Conservation (phyloP, 2,329 filamentous ascomycete species). For the Aplosporella prunicola region DNA sequence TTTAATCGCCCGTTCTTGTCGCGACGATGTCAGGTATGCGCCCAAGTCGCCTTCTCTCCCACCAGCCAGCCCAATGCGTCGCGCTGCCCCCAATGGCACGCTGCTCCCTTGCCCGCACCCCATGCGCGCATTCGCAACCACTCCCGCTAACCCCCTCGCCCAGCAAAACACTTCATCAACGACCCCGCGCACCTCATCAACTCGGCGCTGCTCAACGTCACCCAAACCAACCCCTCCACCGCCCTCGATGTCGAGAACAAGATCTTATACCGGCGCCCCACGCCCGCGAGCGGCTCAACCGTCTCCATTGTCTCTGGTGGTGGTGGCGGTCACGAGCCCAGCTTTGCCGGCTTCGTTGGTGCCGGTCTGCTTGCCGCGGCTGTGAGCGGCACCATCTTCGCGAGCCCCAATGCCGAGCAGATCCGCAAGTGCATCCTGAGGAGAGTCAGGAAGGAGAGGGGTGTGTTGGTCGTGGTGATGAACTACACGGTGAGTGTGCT, state of each 20-base stretch:
- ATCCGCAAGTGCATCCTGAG: conserved; percentile 66
- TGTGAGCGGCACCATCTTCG: conserved; percentile 81
- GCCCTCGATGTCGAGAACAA: conserved; percentile 73
- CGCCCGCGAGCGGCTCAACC: conserved; percentile 33
- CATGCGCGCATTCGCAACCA: too few species aligned
- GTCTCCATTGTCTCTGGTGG: conserved; percentile 83
- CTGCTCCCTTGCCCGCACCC: too few species aligned
- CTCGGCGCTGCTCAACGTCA: conserved; percentile 65
- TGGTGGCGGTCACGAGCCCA: conserved; percentile 83
- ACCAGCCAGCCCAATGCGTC: too few species aligned
- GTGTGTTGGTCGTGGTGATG: conserved; percentile 86
- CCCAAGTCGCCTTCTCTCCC: too few species aligned
- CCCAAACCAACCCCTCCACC: conserved; percentile 74
- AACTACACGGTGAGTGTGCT: conserved; percentile 66
- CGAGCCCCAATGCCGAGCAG: conserved; percentile 72
- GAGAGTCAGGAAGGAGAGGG: conserved; percentile 60
- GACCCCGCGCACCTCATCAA: conserved; percentile 71
- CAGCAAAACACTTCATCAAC: conserved; percentile 77
- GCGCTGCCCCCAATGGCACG: too few species aligned
- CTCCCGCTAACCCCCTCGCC: not conserved
- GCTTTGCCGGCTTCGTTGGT: conserved; percentile 78
- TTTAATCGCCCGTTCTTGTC: too few species aligned
- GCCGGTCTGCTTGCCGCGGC: conserved; percentile 69
- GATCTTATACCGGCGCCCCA: conserved; percentile 66
- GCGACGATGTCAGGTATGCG: too few species aligned